phyloP scores from a whole-genome alignment of 768 basidiomycete genomes.

The Lactarius evosmus region DNA sequence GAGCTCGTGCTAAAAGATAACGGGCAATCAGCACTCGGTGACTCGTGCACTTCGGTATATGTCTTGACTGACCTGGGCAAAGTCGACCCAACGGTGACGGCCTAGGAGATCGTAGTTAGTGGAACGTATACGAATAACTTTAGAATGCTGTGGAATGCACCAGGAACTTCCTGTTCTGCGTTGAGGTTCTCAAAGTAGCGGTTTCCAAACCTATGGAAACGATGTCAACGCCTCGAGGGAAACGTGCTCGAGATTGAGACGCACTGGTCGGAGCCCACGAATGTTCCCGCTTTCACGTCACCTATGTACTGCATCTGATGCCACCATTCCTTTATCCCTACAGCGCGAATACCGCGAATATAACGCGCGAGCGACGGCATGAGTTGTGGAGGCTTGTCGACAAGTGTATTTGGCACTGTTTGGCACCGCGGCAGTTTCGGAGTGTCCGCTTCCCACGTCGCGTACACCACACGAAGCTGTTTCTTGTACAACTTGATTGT shows the following conservation, averaged over 20 bases:
- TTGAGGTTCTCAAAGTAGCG: conserved; percentile 91
- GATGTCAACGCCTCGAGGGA: conserved; percentile 15
- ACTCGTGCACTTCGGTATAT: neutral
- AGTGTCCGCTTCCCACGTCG: neutral
- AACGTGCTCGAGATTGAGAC: conserved; percentile 31
- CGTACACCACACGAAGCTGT: too few relatives aligned
- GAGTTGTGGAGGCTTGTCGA: conserved; percentile 24
- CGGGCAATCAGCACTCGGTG: neutral
- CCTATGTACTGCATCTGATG: conserved; percentile 90
- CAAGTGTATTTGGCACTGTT: conserved; percentile 23
- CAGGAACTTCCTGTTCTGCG: conserved; percentile 82
- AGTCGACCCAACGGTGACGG: conserved; percentile 97
- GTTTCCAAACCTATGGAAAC: conserved; percentile 75
- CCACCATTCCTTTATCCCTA: conserved; percentile 86
- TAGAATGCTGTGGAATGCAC: conserved; percentile 40
- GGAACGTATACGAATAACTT: neutral
- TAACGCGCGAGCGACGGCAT: conserved; percentile 78
- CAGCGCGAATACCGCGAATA: conserved; percentile 68
- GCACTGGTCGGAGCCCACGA: conserved; percentile 79
- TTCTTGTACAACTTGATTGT: conserved; percentile 3
- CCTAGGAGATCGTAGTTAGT: conserved; percentile 43
- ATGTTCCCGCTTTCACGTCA: conserved; percentile 83
- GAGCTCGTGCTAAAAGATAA: conserved; percentile 59
- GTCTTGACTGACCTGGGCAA: conserved; percentile 59
- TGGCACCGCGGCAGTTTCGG: conserved; percentile 3